These are phyloP conservation scores for Cercospora nicotianae DNA, from an alignment of 2,329 filamentous ascomycete genomes.

Conservation along the genomic window DNA sequence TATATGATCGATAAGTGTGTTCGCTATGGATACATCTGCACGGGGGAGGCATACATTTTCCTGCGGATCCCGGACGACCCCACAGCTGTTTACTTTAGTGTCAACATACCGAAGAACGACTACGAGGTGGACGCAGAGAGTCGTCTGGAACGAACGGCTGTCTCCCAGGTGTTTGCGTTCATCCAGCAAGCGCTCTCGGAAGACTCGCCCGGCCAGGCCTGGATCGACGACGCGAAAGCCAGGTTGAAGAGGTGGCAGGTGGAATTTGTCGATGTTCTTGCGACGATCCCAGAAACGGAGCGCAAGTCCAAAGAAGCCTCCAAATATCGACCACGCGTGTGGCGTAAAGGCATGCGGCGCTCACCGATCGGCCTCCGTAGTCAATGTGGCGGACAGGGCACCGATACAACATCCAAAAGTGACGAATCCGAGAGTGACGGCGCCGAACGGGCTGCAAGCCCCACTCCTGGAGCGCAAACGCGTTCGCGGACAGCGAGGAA, in stretches of 20 bases:
- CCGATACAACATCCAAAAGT: not conserved
- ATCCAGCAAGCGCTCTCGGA: conserved; percentile 10
- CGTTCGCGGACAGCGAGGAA: not conserved
- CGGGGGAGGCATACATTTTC: conserved; percentile 15
- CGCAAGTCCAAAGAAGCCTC: conserved; percentile 8
- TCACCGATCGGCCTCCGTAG: not conserved
- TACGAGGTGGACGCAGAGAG: conserved; percentile 4
- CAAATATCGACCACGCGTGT: not conserved
- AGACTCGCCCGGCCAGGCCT: conserved; percentile 1
- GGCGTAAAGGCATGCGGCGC: conserved; percentile 5
- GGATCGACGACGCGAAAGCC: conserved; percentile 1
- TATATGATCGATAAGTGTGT: conserved; percentile 19
- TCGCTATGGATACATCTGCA: conserved; percentile 18
- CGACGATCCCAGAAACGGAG: not conserved
- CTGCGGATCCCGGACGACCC: conserved; percentile 16
- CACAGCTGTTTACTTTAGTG: not conserved
- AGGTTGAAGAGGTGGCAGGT: conserved; percentile 8
- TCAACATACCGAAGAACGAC: not conserved
- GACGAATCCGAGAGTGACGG: not conserved
- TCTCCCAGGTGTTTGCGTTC: conserved; percentile 16
- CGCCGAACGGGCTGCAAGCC: not conserved
- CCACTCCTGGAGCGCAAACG: not conserved
- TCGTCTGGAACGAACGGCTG: conserved; percentile 13
- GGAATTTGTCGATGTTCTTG: conserved; percentile 10
- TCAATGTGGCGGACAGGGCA: not conserved